A percentile compares a stretch with the other conserved stretches of the same genome.
Conservation (phyloP, 2,329 filamentous ascomycete genomes). For the Neospermospora avenae region DNA sequence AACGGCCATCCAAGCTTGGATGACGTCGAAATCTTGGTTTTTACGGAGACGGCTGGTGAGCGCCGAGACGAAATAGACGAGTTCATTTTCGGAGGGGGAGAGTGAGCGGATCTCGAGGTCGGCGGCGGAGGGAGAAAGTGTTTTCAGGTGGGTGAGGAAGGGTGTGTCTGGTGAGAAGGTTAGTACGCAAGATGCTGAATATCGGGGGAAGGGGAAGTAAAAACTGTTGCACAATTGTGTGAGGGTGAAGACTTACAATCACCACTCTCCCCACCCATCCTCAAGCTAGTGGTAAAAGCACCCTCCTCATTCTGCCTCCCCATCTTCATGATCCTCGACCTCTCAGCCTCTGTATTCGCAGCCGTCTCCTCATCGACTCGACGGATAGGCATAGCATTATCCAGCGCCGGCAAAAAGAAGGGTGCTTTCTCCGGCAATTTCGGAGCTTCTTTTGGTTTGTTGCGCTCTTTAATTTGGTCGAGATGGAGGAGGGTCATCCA, state of each 20-base stretch:
- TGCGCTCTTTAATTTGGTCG: constrained; percentile 84
- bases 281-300: constrained; percentile 55
- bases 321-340: constrained; percentile 67
- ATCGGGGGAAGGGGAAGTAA: background rate
- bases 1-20: constrained; percentile 96
- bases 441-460: constrained; percentile 88
- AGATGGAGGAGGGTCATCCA: constrained; percentile 96
- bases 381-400: constrained; percentile 30
- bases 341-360: constrained; percentile 43
- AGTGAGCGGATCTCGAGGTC: constrained; percentile 90
- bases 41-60: constrained; percentile 67
- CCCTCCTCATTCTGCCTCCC: constrained; percentile 57
- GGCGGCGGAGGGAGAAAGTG: constrained; percentile 76
- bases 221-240: no score
- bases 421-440: constrained; percentile 92
- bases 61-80: constrained; percentile 76
- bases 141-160: constrained; percentile 76
- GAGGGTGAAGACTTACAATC: constrained; percentile 53
- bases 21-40: constrained; percentile 84
- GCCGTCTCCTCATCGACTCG: constrained; percentile 31
- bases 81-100: constrained; percentile 58
- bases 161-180: constrained; percentile 46
- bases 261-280: constrained; percentile 49
- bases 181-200: background rate
- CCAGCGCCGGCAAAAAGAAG: constrained; percentile 81